phyloP scores from a whole-genome alignment of 2,329 filamentous ascomycete species.

The Coniella lustricola region DNA sequence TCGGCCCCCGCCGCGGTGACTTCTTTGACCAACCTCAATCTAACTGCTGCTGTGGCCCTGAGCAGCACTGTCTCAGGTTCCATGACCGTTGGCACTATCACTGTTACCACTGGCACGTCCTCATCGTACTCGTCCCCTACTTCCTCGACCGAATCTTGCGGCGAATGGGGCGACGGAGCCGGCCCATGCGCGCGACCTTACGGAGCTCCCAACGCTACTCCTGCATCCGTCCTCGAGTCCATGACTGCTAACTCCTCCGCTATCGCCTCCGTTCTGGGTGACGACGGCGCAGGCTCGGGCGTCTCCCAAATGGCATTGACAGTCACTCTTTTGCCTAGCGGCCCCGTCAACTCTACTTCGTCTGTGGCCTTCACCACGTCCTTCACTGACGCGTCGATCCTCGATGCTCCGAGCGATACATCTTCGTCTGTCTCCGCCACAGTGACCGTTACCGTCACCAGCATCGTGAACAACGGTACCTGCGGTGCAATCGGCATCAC shows the following conservation, averaged over 20 bases:
- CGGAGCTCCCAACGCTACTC: conserved; percentile 11
- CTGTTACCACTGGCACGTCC: not conserved
- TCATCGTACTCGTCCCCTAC: not conserved
- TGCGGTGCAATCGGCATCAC: not conserved
- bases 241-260: not conserved
- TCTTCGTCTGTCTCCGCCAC: conserved; percentile 9
- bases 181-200: conserved; percentile 15
- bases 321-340: not conserved
- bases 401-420: conserved; percentile 1
- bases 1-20: not conserved
- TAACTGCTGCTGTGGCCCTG: not conserved
- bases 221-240: conserved; percentile 5
- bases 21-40: not conserved
- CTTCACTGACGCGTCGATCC: conserved; percentile 1
- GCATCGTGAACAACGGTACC: not conserved
- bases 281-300: not conserved
- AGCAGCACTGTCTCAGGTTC: not conserved
- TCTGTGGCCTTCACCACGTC: not conserved
- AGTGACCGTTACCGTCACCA: not conserved
- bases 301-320: not conserved
- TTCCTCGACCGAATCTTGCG: not conserved
- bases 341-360: not conserved
- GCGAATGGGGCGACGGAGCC: conserved; percentile 12
- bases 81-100: not conserved
- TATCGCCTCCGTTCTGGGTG: no score